Base-by-base conservation (phyloP, 768 basidiomycete genomes). In the Suillus decipiens region DNA sequence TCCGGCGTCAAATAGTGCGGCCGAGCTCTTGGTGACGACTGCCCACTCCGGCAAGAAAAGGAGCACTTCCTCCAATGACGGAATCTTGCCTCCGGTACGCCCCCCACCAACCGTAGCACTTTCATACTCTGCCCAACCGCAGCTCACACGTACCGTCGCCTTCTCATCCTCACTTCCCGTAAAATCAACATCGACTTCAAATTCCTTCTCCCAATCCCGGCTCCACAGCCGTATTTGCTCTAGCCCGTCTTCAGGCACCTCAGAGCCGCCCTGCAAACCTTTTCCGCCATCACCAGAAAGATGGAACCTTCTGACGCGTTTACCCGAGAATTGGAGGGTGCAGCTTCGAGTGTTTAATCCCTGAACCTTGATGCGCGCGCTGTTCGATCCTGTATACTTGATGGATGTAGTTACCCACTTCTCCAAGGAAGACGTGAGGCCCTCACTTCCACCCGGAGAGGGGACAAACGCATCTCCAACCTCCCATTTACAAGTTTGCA, bases 81-180 rank as follows among this genome's bases (percentile, higher is more conserved):
- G 89, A 22, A 92, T 89, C 75, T 78, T 82, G 36, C 74, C 80
- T 22, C 70, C 71, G 50, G 67, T 66, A 17, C 64, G 19, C 19
- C 79, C 79, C 64, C 80, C 76, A 47, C 84, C 86, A 14, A 84
- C 71, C 65, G 79, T 82, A 48, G 71, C 86, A 67, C 83, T 84
- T 72, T 84, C 83, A 67, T 87, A 86, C 69, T 91, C 89, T n/a
- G 80, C 83, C 85, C 88, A 90, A 61, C 84, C 82, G 64, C 88
- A 89, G 19, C 82, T 84, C 24, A 86, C 79, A 4, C 80, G 78
- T 34, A 86, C 89, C 33, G 67, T 62, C 1, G 68, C 68, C 2
- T 71, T 71, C 42, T 24, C 53, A 39, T 50, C 42, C 67, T 61
- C 62, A 61, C 28, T 60, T 17, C 65, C 64, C 41, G 79, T 73